Base-by-base conservation (phyloP, 768 basidiomycete species). In the Tricholoma matsutake region DNA sequence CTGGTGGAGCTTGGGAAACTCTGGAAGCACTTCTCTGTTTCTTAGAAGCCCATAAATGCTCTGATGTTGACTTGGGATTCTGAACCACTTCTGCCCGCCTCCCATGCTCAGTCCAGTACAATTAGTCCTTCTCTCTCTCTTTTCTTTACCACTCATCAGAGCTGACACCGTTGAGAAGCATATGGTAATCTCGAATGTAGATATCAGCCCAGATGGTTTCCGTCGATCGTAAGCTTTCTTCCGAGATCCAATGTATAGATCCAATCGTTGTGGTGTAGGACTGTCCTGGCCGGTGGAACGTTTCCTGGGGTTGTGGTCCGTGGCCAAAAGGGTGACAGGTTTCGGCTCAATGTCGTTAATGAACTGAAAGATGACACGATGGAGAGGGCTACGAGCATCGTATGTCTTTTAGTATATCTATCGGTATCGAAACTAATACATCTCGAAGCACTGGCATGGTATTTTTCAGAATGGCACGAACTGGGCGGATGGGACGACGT, bases 171-270 rank as follows among this genome's bases (percentile, higher is more conserved):
- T 37, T 14, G 13, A 37, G 13, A 37, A 37, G 37, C 9, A 2
- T 37, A 4, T 83, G n/a, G 66, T 72, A 51, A 70, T 83, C 49
- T 66, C 69, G 13, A 83, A 82, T 68, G 71, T 69, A 57, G 62
- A 69, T 7, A 78, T 84, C 54, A 66, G 78, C 6, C 83, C 84
- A 0, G 83, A 84, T 69, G 82, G 84, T 29, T 82, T 76, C 59
- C 56, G 56, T 66, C 69, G 81, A 58, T 70, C 73, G 76, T 78
- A 25, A 57, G 79, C 70, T n/a, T 14, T 63, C 64, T 64, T 14
- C 13, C 68, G 41, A 5, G 35, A 10, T 31, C 14, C 18, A 22
- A 35, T 13, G 10, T 8, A 11, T 25, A 18, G 3, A 16, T 18
- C 1, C n/a, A 11, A 8, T 32, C 29, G 14, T 37, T 7, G 8